Percentiles rank a stretch among this genome's conserved stretches.
phyloP scores from a whole-genome alignment of 805 yeast species.

The Kodamaea hsintzibuensis region DNA sequence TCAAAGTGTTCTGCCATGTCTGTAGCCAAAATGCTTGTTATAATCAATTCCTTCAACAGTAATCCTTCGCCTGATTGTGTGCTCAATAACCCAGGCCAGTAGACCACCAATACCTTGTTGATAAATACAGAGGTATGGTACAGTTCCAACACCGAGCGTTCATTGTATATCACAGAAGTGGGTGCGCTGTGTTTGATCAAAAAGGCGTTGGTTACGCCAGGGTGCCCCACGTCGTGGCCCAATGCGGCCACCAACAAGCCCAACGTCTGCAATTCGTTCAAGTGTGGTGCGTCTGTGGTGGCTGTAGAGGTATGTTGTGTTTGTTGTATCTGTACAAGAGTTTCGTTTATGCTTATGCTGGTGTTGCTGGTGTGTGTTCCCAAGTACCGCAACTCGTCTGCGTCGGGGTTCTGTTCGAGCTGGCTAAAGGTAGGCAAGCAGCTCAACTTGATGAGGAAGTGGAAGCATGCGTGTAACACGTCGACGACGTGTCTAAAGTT shows the following conservation, averaged over 20 bases:
- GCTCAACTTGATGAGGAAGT: slow-evolving; percentile 49
- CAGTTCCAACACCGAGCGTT: slow-evolving; percentile 74
- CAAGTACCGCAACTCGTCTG: slow-evolving; percentile 23
- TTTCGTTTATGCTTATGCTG: neutral
- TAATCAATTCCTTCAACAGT: slow-evolving; percentile 30
- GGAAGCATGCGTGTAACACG: slow-evolving; percentile 87
- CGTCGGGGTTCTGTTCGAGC: slow-evolving; percentile 31
- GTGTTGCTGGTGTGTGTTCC: neutral
- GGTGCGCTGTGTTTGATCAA: slow-evolving; percentile 61
- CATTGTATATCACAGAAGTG: slow-evolving; percentile 59
- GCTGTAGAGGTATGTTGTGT: neutral
- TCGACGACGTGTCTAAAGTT: slow-evolving; percentile 95
- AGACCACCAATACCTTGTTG: slow-evolving; percentile 34
- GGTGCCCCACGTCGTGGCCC: slow-evolving; percentile 97
- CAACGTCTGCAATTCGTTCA: slow-evolving; percentile 48
- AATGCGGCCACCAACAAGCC: slow-evolving; percentile 76
- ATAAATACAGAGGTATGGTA: slow-evolving; percentile 72
- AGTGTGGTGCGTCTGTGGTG: slow-evolving; percentile 15
- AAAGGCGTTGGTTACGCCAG: slow-evolving; percentile 87
- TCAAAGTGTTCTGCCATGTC: slow-evolving; percentile 90
- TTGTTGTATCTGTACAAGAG: neutral
- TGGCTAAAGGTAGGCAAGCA: slow-evolving; percentile 42
- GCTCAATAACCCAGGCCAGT: slow-evolving; percentile 50
- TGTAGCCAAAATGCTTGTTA: slow-evolving; percentile 52
- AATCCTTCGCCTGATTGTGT: slow-evolving; percentile 18